These are phyloP conservation scores for Leccinum variicolor DNA, from an alignment of 768 basidiomycete genomes.

Conservation along the genomic window DNA sequence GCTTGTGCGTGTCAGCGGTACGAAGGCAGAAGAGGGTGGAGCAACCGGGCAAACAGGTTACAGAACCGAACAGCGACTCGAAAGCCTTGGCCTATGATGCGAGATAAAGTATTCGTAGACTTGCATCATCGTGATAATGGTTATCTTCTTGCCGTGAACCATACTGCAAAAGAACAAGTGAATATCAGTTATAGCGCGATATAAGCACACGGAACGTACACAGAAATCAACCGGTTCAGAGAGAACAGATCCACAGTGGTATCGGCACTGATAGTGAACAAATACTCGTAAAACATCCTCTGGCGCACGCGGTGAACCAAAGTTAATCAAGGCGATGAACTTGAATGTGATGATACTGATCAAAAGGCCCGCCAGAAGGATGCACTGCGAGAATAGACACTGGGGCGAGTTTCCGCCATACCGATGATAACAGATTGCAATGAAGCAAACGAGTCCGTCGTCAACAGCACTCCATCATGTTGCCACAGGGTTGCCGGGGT, in stretches of 20 bases:
- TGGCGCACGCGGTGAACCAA: slow-evolving; percentile 73
- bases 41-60: too few relatives aligned
- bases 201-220: slow-evolving; percentile 42
- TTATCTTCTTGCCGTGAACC: slow-evolving; percentile 93
- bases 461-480: too few relatives aligned
- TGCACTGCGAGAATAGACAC: too few relatives aligned
- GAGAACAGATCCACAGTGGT: slow-evolving; percentile 88
- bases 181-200: background rate
- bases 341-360: slow-evolving; percentile 24
- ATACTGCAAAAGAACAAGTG: slow-evolving; percentile 50
- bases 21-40: too few relatives aligned
- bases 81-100: too few relatives aligned
- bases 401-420: too few relatives aligned
- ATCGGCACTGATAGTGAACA: slow-evolving; percentile 93
- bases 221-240: slow-evolving; percentile 87
- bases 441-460: too few relatives aligned
- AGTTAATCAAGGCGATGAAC: slow-evolving; percentile 84
- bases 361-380: too few relatives aligned
- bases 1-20: too few relatives aligned
- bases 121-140: slow-evolving; percentile 97
- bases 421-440: too few relatives aligned
- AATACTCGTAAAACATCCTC: slow-evolving; percentile 96
- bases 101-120: slow-evolving; percentile 99
- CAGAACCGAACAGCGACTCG: too few relatives aligned
- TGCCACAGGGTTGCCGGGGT: too few relatives aligned